Base-by-base conservation (phyloP, 495 filamentous ascomycete genomes). In the Penicillium manginii region DNA sequence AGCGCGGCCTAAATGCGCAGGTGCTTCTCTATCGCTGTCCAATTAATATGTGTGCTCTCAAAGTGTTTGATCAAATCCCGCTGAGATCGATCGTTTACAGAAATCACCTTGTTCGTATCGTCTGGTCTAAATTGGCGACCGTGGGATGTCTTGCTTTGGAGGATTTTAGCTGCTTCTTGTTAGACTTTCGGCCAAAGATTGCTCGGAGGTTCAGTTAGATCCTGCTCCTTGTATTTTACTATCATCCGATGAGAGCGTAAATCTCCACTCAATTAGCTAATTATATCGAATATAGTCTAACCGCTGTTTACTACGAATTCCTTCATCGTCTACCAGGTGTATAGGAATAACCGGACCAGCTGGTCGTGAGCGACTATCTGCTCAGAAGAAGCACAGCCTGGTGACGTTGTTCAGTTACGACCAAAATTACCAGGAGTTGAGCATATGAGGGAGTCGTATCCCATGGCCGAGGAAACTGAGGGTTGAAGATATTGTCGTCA, bases 21-120 rank as follows among this genome's bases (percentile, higher is more conserved):
- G 4, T 50, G 48, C 48, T 50, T 29, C 31, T 50, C 31, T 43
- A 43, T 43, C 40, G 40, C 40, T 43, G 40, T 43, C 40, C 8
- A 43, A 43, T 43, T 43, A 43, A 43, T 43, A 43, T 43, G 4
- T 43, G 18, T 43, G 14, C 14, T 19, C 40, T 43, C 8, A 43
- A 43, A 43, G 18, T 14, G 18, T 43, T 43, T 43, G 40, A 43
- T 43, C 18, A 43, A 43, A 43, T 43, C 40, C 3, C 40, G 18
- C 40, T 43, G 14, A 2, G 40, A 43, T 43, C 40, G 40, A 43
- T 43, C 40, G 17, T 43, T 43, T 43, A 43, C 14, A 43, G 40
- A 43, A 43, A 43, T 14, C n/a, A 43, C 40, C 14, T 8, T 14
- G 17, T 43, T 43, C 14, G 40, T 43, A 43, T 43, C 40, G 9